These are phyloP conservation scores for Microbotryum intermedium DNA, from an alignment of 1,284 basidiomycete species.

Conservation along the genomic window DNA sequence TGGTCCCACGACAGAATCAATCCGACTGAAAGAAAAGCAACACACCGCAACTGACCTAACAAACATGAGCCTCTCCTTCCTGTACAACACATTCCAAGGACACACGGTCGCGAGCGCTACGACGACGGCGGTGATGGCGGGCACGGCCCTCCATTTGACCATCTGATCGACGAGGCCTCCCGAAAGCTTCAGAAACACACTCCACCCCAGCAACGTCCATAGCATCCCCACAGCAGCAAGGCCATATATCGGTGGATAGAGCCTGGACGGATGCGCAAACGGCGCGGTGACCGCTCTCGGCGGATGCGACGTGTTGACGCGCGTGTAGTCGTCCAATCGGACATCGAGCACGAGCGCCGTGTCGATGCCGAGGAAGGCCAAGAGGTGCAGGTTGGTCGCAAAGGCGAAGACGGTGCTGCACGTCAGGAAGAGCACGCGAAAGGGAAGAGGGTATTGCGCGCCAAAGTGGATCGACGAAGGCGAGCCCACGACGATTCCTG, in stretches of 20 bases:
- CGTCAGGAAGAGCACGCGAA: constrained; percentile 64
- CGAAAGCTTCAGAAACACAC: constrained; percentile 17
- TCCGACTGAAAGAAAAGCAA: too few species aligned
- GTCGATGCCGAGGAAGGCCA: constrained; percentile 66
- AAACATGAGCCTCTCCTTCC: constrained; percentile 28
- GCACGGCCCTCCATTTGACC: constrained; percentile 11
- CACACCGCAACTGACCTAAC: constrained; percentile 18
- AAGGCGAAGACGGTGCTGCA: constrained; percentile 65
- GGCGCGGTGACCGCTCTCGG: constrained; percentile 1
- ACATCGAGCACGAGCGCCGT: constrained; percentile 54
- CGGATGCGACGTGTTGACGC: not conserved
- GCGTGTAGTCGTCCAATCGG: constrained; percentile 9
- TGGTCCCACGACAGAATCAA: too few species aligned
- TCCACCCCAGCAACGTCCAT: constrained; percentile 27
- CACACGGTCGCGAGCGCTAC: constrained; percentile 15
- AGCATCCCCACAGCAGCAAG: constrained; percentile 16
- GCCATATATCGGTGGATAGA: constrained; percentile 32
- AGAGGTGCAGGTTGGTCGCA: constrained; percentile 79
- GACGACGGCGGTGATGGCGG: constrained; percentile 15
- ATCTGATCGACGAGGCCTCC: constrained; percentile 12
- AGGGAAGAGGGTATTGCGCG: constrained; percentile 65
- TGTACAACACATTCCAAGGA: constrained; percentile 29
- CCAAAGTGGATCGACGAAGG: constrained; percentile 41
- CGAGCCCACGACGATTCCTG: not conserved
- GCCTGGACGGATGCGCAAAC: constrained; percentile 30